A percentile compares a stretch with the other conserved stretches of the same genome.
These are phyloP conservation scores for Aureobasidium sp. DNA, from an alignment of 2,329 filamentous ascomycete species.

Conservation along the genomic window DNA sequence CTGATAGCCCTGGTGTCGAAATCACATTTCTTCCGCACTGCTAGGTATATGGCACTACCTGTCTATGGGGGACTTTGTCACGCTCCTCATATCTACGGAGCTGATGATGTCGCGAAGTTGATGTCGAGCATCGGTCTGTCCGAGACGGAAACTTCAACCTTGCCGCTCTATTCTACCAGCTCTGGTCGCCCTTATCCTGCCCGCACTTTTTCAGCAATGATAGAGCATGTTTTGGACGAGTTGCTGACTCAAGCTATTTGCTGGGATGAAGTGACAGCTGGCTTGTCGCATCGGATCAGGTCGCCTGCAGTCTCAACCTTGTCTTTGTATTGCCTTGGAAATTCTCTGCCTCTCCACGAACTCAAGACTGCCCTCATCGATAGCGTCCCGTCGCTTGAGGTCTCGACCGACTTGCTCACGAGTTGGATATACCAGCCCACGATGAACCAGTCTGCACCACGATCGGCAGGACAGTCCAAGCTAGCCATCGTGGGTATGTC, in stretches of 20 bases:
- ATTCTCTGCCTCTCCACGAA: too few relatives aligned
- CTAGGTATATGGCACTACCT: not conserved
- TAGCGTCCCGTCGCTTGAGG: too few relatives aligned
- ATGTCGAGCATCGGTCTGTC: not conserved
- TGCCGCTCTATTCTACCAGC: conserved; percentile 17
- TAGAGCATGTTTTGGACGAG: too few relatives aligned
- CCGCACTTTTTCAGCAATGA: not conserved
- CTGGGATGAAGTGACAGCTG: too few relatives aligned
- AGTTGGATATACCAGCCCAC: not conserved
- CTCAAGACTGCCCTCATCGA: too few relatives aligned
- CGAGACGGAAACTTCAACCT: not conserved
- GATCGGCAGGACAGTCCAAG: conserved; percentile 15
- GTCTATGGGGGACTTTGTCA: not conserved
- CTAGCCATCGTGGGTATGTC: conserved; percentile 25
- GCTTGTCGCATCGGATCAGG: too few relatives aligned
- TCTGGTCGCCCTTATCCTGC: not conserved
- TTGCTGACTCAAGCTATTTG: too few relatives aligned
- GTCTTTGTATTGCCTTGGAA: too few relatives aligned
- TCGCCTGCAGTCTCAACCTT: too few relatives aligned
- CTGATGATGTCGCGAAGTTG: not conserved
- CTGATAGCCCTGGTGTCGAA: conserved; percentile 23
- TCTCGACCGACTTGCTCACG: not conserved
- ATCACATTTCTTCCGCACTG: conserved; percentile 15
- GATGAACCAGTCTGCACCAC: not conserved
- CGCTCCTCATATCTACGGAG: not conserved